phyloP scores from a whole-genome alignment of 2,329 filamentous ascomycete genomes.

The Coniochaeta ligniaria region DNA sequence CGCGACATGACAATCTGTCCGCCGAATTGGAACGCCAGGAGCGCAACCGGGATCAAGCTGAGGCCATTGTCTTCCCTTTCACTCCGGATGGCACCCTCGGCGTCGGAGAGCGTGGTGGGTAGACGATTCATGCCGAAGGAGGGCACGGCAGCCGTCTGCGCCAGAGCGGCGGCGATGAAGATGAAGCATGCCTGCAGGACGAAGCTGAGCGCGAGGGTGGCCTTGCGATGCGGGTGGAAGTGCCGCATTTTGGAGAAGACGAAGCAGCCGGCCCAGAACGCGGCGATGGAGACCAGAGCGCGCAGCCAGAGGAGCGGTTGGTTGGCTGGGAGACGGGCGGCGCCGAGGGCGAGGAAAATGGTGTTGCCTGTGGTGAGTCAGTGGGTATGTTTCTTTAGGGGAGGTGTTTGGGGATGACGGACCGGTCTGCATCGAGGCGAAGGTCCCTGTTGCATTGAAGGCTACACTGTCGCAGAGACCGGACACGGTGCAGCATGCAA shows the following conservation, averaged over 20 bases:
- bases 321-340: slow-evolving; percentile 40
- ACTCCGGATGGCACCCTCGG: slow-evolving; percentile 26
- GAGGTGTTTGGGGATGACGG: background rate
- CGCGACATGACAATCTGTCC: slow-evolving; percentile 48
- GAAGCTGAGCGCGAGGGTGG: slow-evolving; percentile 38
- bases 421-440: slow-evolving; percentile 32
- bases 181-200: slow-evolving; percentile 43
- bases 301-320: slow-evolving; percentile 34
- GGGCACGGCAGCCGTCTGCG: slow-evolving; percentile 37
- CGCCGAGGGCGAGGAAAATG: slow-evolving; percentile 54
- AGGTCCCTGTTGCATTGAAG: slow-evolving; percentile 30
- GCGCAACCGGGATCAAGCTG: slow-evolving; percentile 26
- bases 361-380: slow-evolving; percentile 42
- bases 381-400: background rate
- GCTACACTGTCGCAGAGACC: slow-evolving; percentile 32
- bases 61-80: slow-evolving; percentile 30
- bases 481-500: slow-evolving; percentile 29
- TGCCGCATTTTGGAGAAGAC: slow-evolving; percentile 27
- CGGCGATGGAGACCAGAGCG: slow-evolving; percentile 36
- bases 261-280: slow-evolving; percentile 47
- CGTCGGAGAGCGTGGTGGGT: slow-evolving; percentile 29
- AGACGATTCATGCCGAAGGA: slow-evolving; percentile 24
- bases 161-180: slow-evolving; percentile 43
- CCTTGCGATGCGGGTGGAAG: slow-evolving; percentile 12
- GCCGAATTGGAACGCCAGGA: slow-evolving; percentile 47